A percentile compares a stretch with the other conserved stretches of the same genome.
These are phyloP conservation scores for Euphorbia schlechtendalii DNA, from an alignment of 441 rosid genomes.

Conservation along the genomic window DNA sequence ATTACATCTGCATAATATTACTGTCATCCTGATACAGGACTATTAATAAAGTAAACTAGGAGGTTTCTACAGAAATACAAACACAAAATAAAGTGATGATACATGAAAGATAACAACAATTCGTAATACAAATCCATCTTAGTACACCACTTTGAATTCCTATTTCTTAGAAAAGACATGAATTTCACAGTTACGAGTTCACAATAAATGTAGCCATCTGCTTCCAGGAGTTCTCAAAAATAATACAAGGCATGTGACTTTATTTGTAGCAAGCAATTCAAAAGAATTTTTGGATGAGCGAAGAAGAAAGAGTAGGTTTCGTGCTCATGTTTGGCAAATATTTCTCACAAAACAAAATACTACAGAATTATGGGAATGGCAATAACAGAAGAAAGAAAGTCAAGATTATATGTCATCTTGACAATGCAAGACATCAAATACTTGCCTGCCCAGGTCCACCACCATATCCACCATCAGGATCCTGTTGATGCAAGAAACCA, in stretches of 20 bases:
- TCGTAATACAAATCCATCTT: neutral
- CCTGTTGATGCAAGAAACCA: constrained; percentile 35
- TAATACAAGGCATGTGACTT: neutral
- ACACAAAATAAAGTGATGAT: neutral
- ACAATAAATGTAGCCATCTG: neutral
- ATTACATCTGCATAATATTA: neutral
- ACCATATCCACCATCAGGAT: constrained; percentile 77
- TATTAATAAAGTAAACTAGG: neutral
- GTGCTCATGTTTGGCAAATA: neutral
- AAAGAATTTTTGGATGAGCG: too few species aligned
- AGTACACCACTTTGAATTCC: neutral
- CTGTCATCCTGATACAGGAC: too few species aligned
- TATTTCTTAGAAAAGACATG: neutral
- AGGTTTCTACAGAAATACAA: neutral
- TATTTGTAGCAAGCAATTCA: too few species aligned
- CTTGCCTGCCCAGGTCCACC: constrained; percentile 99
- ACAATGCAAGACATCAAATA: constrained; percentile 8
- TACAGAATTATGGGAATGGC: neutral
- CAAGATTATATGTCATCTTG: constrained; percentile 9
- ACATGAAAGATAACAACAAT: too few species aligned
- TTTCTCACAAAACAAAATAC: neutral
- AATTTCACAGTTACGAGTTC: neutral
- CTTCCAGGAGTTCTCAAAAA: neutral
- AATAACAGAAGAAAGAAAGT: neutral
- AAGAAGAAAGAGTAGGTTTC: neutral